phyloP scores from a whole-genome alignment of 768 basidiomycete genomes.

The Albatrellus ellisii region DNA sequence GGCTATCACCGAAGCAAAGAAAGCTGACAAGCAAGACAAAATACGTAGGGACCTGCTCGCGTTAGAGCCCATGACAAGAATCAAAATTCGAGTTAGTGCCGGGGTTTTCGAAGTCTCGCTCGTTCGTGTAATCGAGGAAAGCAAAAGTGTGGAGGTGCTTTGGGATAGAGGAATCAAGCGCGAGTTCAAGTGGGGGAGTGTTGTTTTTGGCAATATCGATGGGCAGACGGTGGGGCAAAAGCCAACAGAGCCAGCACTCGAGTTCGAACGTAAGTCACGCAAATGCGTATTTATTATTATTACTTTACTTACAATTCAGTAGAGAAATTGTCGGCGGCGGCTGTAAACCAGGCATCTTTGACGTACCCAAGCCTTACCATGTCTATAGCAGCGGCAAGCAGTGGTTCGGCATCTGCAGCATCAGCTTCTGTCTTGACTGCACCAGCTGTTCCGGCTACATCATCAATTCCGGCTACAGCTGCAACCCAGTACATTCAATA shows the following conservation, averaged over 20 bases:
- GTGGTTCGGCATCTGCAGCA: not conserved
- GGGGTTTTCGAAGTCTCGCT: slow-evolving; percentile 84
- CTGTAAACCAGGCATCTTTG: too few species aligned
- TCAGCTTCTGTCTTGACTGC: too few species aligned
- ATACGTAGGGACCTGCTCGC: slow-evolving; percentile 58
- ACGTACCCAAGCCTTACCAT: slow-evolving; percentile 2
- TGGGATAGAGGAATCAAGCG: slow-evolving; percentile 67
- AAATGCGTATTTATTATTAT: too few species aligned
- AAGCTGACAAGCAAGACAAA: slow-evolving; percentile 60
- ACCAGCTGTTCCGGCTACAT: too few species aligned
- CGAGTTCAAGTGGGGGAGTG: slow-evolving; percentile 76
- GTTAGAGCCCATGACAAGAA: slow-evolving; percentile 55
- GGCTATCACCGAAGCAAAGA: slow-evolving; percentile 66
- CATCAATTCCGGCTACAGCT: too few species aligned
- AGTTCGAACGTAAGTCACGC: slow-evolving; percentile 33
- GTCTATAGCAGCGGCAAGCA: not conserved
- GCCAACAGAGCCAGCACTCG: slow-evolving; percentile 39
- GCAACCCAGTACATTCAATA: not conserved
- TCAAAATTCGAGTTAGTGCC: slow-evolving; percentile 75
- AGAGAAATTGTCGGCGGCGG: too few species aligned
- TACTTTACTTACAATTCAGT: too few species aligned
- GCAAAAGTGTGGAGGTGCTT: slow-evolving; percentile 60
- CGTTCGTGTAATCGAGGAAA: slow-evolving; percentile 54
- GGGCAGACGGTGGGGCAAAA: slow-evolving; percentile 55
- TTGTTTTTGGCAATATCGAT: slow-evolving; percentile 66